These are phyloP conservation scores for Colletotrichum chlorophyti DNA, from an alignment of 2,329 filamentous ascomycete genomes.

Conservation along the genomic window DNA sequence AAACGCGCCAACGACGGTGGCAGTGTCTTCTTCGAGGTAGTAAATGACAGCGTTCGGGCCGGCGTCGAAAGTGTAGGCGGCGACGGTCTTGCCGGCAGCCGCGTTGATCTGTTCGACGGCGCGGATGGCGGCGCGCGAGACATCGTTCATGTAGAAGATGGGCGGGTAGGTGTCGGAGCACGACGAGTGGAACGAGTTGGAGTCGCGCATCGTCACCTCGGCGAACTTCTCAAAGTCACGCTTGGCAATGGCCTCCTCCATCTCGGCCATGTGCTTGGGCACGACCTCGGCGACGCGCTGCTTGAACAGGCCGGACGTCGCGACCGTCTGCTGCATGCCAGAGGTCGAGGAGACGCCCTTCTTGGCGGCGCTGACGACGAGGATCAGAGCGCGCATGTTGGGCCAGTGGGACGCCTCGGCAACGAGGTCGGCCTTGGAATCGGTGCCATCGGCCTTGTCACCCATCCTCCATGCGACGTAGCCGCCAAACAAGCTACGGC, in stretches of 20 bases:
- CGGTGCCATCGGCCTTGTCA: constrained; percentile 75
- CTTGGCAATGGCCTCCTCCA: constrained; percentile 81
- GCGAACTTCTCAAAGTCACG: constrained; percentile 88
- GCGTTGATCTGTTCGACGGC: constrained; percentile 90
- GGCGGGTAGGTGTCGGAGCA: constrained; percentile 96
- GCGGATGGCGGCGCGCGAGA: constrained; percentile 84
- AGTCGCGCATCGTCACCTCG: constrained; percentile 93
- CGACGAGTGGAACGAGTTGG: constrained; percentile 94
- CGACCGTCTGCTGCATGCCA: constrained; percentile 97
- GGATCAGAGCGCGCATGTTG: constrained; percentile 87
- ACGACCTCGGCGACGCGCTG: constrained; percentile 79
- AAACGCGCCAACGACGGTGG: constrained; percentile 78
- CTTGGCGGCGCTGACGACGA: constrained; percentile 92
- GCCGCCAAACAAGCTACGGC: constrained; percentile 89
- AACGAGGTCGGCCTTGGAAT: constrained; percentile 88
- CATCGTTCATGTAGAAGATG: constrained; percentile 98
- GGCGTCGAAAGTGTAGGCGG: constrained; percentile 96
- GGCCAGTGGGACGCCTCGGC: constrained; percentile 93
- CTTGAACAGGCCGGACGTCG: constrained; percentile 86
- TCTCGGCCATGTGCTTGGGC: constrained; percentile 80
- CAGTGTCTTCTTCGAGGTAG: constrained; percentile 82
- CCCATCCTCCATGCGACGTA: constrained; percentile 96
- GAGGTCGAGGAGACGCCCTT: constrained; percentile 93
- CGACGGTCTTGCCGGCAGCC: constrained; percentile 77
- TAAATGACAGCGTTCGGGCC: constrained; percentile 98